Percentiles rank a stretch among this genome's conserved stretches.
Conservation (phyloP, 495 filamentous ascomycete species). For the Penicillium cinerascens region DNA sequence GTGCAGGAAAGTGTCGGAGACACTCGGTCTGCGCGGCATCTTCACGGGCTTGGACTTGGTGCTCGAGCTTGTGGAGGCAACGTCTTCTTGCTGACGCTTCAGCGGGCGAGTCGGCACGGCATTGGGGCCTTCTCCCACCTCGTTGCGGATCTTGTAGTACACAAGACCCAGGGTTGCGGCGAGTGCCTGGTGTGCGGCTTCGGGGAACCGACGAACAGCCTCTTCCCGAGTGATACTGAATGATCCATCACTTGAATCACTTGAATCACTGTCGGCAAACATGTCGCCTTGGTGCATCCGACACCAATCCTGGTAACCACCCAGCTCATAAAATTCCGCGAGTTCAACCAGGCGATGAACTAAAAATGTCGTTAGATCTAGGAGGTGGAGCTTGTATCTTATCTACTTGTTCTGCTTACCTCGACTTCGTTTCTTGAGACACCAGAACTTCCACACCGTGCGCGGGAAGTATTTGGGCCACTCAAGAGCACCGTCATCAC, state of each 20-base stretch:
- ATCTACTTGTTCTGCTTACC: slow-evolving; percentile 25
- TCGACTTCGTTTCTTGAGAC: slow-evolving; percentile 41
- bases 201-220: slow-evolving; percentile 34
- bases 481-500: slow-evolving; percentile 32
- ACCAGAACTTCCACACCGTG: slow-evolving; percentile 45
- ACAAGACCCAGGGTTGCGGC: slow-evolving; percentile 40
- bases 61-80: slow-evolving; percentile 27
- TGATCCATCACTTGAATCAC: slow-evolving; percentile 35
- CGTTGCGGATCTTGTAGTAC: slow-evolving; percentile 44
- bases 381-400: not conserved
- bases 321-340: slow-evolving; percentile 42
- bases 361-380: slow-evolving; percentile 19
- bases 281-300: slow-evolving; percentile 31
- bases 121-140: slow-evolving; percentile 34
- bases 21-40: slow-evolving; percentile 31
- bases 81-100: slow-evolving; percentile 38
- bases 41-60: slow-evolving; percentile 39
- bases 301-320: slow-evolving; percentile 39
- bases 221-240: slow-evolving; percentile 31
- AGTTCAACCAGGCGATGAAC: slow-evolving; percentile 40
- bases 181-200: slow-evolving; percentile 40
- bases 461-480: slow-evolving; percentile 40
- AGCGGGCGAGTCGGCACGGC: slow-evolving; percentile 26
- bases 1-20: slow-evolving; percentile 35
- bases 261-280: slow-evolving; percentile 37